These are phyloP conservation scores for Tetrastigma voinierianum DNA, from an alignment of 164 flowering plant species.

Conservation along the genomic window DNA sequence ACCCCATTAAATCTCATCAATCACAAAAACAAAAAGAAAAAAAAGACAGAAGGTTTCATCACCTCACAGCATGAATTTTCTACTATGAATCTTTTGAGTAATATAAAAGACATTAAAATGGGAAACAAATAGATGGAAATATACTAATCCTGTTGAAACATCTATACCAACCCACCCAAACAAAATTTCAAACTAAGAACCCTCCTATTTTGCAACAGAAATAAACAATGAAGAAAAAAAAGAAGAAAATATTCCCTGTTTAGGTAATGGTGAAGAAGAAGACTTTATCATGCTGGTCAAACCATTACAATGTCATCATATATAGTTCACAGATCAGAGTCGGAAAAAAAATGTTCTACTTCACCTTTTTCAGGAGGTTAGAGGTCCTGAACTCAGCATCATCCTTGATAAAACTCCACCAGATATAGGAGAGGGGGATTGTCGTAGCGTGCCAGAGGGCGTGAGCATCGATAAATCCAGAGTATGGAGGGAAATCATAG, in stretches of 20 bases:
- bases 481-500: conserved; percentile 49
- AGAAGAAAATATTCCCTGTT: not conserved
- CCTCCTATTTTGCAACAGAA: not conserved
- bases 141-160: not conserved
- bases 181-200: not conserved
- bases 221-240: not conserved
- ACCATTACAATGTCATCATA: not conserved
- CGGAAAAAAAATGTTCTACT: conserved; percentile 11
- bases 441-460: conserved; percentile 55
- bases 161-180: not conserved
- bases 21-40: no score
- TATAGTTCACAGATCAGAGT: not conserved
- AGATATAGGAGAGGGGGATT: conserved; percentile 37
- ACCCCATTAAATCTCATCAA: no score
- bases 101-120: no score
- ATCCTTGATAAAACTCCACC: conserved; percentile 51
- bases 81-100: no score
- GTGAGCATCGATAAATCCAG: conserved; percentile 44
- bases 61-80: no score
- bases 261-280: not conserved
- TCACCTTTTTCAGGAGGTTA: conserved; percentile 30
- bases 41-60: no score
- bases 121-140: not conserved
- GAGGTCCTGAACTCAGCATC: conserved; percentile 38
- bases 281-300: not conserved